These are phyloP conservation scores for Arthrobotrys megalospora DNA, from an alignment of 2,329 filamentous ascomycete genomes.

Conservation along the genomic window DNA sequence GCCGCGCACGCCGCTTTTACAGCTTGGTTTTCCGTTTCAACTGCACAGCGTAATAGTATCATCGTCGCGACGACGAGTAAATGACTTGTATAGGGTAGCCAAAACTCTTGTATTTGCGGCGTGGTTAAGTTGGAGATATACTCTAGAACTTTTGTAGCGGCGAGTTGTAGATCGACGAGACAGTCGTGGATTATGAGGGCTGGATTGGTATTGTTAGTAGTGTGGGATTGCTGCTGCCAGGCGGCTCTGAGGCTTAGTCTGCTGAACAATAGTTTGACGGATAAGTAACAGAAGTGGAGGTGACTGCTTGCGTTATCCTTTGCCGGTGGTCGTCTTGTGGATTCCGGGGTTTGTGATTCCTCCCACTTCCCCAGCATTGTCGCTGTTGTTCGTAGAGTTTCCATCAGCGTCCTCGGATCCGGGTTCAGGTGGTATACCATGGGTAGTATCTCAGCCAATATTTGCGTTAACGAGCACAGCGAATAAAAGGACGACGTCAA, in stretches of 20 bases:
- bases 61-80: slow-evolving; percentile 71
- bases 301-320: slow-evolving; percentile 67
- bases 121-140: slow-evolving; percentile 70
- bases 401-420: slow-evolving; percentile 24
- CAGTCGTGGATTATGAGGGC: slow-evolving; percentile 67
- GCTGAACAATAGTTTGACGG: slow-evolving; percentile 70
- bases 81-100: slow-evolving; percentile 71
- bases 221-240: slow-evolving; percentile 66
- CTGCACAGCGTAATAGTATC: slow-evolving; percentile 71
- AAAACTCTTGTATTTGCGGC: slow-evolving; percentile 70
- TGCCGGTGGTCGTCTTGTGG: neutral
- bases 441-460: slow-evolving; percentile 63
- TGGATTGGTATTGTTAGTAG: slow-evolving; percentile 57
- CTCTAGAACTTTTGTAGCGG: slow-evolving; percentile 65
- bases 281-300: slow-evolving; percentile 71
- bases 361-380: slow-evolving; percentile 50
- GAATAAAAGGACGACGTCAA: slow-evolving; percentile 69
- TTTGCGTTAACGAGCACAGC: slow-evolving; percentile 69
- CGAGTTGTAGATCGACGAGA: slow-evolving; percentile 70
- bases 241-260: slow-evolving; percentile 69
- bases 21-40: slow-evolving; percentile 68
- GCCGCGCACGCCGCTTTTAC: slow-evolving; percentile 48
- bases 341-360: slow-evolving; percentile 1
- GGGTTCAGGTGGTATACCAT: slow-evolving; percentile 56
- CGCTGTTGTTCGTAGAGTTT: slow-evolving; percentile 33